Base-by-base conservation (phyloP, 2,329 filamentous ascomycete genomes). In the Curvularia lunata region DNA sequence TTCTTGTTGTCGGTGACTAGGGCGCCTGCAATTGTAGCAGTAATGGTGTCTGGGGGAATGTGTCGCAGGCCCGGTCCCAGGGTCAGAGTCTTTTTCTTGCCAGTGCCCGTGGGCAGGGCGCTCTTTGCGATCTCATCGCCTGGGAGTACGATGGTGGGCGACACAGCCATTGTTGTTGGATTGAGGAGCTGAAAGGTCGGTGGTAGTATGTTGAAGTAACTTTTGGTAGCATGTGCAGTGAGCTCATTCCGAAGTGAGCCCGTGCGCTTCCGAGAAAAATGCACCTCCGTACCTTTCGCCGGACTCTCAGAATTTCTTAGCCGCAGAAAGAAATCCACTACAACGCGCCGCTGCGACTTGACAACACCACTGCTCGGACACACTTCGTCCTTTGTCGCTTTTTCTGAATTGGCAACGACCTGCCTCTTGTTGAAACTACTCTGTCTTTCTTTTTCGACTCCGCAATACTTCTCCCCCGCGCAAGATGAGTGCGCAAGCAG, bases 21-120 rank as follows among this genome's bases (percentile, higher is more conserved):
- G 69, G 87, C 84, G 67, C 88, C 88, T 53, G 86, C 85, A 62
- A 91, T 83, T 54, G 88, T 88, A 62, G 90, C 82, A 62, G 88
- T 83, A 67, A 95, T 87, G 38, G 86, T 87, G 65, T 85, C 85
- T n/a, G 91, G 89, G 42, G 91, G 91, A 58, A 92, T 87, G 76
- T 96, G 88, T 60, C 90, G 89, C 56, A 97, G 83, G 54, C 93
- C 93, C 16, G 92, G 91, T 27, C 93, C 93, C 25, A 97, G 84
- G 54, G 91, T 91, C 62, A 97, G 82, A 38, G 91, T 86, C 63
- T 82, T 82, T 58, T 82, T 83, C 61, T 86, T 82, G 66, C 88
- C 91, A 10, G 66, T 67, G 61, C 89, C 84, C 28, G 85, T 85
- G 2, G 91, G 91, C 37, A 96, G 83, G 34, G 85, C 78, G 25